Evolutionary conservation across 164 flowering plant genomes (phyloP), one percentile per base, ranked within the genome.

Genomic region (Houttuynia cordata): DNA sequence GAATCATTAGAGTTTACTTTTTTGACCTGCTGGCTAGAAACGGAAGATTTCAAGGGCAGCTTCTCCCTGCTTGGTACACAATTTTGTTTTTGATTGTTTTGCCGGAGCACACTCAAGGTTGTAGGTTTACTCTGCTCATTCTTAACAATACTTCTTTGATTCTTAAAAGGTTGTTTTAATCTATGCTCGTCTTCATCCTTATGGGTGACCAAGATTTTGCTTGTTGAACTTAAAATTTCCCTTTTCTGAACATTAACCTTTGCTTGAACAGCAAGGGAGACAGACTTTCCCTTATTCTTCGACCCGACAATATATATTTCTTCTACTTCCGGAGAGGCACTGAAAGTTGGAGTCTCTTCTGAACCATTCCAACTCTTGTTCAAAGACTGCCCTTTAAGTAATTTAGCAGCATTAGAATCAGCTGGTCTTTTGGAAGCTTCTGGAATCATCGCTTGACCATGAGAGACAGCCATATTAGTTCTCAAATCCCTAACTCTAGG

Each of bases 241-340:
- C 97, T 74, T 77, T 69, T 91, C 74, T 82, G 97, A 54, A 94
- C 96, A 73, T 94, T 94, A 62, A 81, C 96, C 71, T 91, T 94
- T 15, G 99, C 99, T 75, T 90, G 97, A 49, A 91, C 58, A 52
- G 99, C 99, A 64, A 91, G 88, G 9, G 96, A 91, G 52, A 94
- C 61, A 0, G 96, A 94, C 60, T 80, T 91, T 25, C 78, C 87
- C 61, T 79, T 86, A 56, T 24, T 76, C 76, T 72, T 81, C 19
- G 49, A 51, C 57, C 65, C 73, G 68, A 54, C 51, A 69, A 59
- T 49, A 70, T 37, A 66, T 58, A 61, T 72, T 47, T 45, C 68
- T 59, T 66, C 72, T 49, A 76, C 84, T 55, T 74, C 85, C 24
- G 71, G 60, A 55, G 80, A 59, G 22, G 41, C 53, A 19, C 22